Evolutionary conservation across 768 basidiomycete genomes (phyloP).

Genomic region (Lactifluus echinatus): DNA sequence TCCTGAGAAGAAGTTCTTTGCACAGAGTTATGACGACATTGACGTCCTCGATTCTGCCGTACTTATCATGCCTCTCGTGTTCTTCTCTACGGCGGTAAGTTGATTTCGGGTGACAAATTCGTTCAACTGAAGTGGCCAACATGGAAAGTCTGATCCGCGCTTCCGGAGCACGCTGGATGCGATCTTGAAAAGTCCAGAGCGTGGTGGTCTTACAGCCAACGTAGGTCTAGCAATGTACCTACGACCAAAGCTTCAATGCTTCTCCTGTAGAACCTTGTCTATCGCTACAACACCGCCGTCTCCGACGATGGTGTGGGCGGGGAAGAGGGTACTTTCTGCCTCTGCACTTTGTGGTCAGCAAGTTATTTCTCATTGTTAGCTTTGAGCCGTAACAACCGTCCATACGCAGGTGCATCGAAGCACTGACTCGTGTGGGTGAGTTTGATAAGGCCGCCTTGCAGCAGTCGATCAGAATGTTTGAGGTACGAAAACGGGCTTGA

Average conservation of each 20-base stretch:
- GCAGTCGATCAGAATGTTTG: constrained; percentile 80
- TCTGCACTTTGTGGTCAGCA: constrained; percentile 70
- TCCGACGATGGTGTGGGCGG: constrained; percentile 93
- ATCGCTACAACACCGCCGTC: constrained; percentile 80
- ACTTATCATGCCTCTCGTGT: constrained; percentile 87
- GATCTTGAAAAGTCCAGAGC: constrained; percentile 79
- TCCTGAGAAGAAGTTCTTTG: constrained; percentile 55
- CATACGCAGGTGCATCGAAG: constrained; percentile 67
- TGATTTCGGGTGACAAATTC: not conserved
- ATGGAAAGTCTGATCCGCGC: constrained; percentile 66
- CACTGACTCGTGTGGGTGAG: constrained; percentile 79
- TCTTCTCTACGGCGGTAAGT: constrained; percentile 77
- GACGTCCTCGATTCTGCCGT: constrained; percentile 80
- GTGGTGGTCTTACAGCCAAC: constrained; percentile 87
- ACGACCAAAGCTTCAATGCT: constrained; percentile 12
- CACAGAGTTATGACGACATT: constrained; percentile 85
- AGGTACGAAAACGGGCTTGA: constrained; percentile 38
- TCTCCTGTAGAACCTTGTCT: constrained; percentile 61
- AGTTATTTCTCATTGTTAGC: not conserved
- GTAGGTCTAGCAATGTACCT: constrained; percentile 30
- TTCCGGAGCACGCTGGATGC: constrained; percentile 80
- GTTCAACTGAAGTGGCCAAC: not conserved
- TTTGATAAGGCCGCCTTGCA: constrained; percentile 59
- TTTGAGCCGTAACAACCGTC: not conserved
- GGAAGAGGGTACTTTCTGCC: constrained; percentile 89